These are phyloP conservation scores for Musa schizocarpa DNA, from an alignment of 176 grass and related monocot genomes.

Conservation along the genomic window DNA sequence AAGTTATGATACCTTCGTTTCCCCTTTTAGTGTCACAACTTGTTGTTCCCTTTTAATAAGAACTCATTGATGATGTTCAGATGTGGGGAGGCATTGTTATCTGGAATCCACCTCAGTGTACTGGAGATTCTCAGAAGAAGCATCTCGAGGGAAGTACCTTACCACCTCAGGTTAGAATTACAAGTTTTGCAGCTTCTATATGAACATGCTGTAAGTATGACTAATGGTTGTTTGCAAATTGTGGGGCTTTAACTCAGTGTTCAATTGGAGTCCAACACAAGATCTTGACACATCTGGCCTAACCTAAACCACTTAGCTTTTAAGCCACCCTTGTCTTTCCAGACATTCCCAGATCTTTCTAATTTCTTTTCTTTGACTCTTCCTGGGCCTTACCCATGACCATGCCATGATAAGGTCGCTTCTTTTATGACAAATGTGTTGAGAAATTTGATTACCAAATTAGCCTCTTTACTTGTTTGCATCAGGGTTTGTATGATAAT, in stretches of 20 bases:
- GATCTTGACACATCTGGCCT: too few relatives aligned
- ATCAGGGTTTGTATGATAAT: too few relatives aligned
- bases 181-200: background rate
- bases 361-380: too few relatives aligned
- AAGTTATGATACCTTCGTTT: conserved; percentile 26
- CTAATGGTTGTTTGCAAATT: background rate
- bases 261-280: background rate
- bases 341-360: too few relatives aligned
- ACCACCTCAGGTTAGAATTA: conserved; percentile 49
- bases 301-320: too few relatives aligned
- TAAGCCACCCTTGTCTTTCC: too few relatives aligned
- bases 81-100: conserved; percentile 95
- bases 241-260: background rate
- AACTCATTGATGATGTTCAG: conserved; percentile 21
- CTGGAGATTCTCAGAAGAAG: conserved; percentile 26
- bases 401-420: too few relatives aligned
- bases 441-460: too few relatives aligned
- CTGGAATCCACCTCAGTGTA: conserved; percentile 84
- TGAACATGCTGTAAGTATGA: background rate
- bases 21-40: background rate
- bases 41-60: background rate
- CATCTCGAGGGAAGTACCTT: conserved; percentile 32
- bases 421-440: too few relatives aligned
- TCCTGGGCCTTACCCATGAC: too few relatives aligned
- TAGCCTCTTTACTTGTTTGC: too few relatives aligned